Evolutionary conservation across 768 basidiomycete species (phyloP), one percentile per base, ranked within the genome.

Genomic region (Boletus sp.): DNA sequence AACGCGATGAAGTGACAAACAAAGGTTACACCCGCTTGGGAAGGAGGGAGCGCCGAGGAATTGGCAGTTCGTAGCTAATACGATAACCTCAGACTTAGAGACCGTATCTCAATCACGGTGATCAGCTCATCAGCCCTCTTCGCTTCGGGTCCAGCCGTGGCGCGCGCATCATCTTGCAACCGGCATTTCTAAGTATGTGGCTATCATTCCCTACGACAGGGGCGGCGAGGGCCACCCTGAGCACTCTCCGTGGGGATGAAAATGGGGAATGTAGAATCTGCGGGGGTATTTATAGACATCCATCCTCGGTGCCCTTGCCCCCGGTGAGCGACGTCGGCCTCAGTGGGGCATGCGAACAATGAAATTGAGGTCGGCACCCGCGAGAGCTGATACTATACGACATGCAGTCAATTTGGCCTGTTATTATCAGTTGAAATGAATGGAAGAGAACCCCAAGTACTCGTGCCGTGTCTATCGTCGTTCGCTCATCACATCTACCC

Each of bases 21-120:
- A 48, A 57, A 33, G 56, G 24, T 7, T 37, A 15, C n/a, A 24
- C 48, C 59, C n/a, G 7, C 55, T 64, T 55, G 35, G 60, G 60
- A 62, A 65, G 52, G 64, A 48, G 39, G 14, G 44, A 47, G 37
- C 61, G 51, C 64, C 64, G 58, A 60, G 49, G 61, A 58, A 30
- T 56, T 24, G 37, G 50, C 17, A 10, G 28, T n/a, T 55, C 45
- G 39, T 37, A 51, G 39, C 40, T 42, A 52, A 49, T 56, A 46
- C 28, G 54, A 65, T 57, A 55, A 30, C 52, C 42, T 54, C 50
- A 15, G 20, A 29, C 12, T 24, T 30, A 46, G 48, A 47, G 53
- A 54, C 53, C 46, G 41, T 41, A 48, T 50, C 55, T 44, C 44
- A 56, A 64, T 55, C 53, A 57, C 28, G 48, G 18, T 44, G 30